These are phyloP conservation scores for Scutellaria galericulata DNA, from an alignment of 257 asterid species.

Conservation along the genomic window DNA sequence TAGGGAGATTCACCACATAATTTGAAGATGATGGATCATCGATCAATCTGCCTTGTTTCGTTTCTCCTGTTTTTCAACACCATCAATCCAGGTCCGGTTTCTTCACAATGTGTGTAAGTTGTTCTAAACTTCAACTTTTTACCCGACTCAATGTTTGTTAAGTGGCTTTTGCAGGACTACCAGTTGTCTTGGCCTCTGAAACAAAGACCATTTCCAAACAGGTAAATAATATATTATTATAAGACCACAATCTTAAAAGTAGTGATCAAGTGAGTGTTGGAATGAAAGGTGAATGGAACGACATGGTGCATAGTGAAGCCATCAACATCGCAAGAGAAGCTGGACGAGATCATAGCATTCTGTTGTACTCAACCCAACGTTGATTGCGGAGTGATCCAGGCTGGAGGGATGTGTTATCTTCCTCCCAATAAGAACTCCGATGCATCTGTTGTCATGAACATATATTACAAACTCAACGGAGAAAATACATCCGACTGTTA, in stretches of 20 bases:
- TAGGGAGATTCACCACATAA: no score
- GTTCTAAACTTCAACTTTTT: no score
- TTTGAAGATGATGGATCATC: no score
- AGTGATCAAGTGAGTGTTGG: not conserved
- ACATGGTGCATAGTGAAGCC: constrained; percentile 53
- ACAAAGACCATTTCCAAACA: not conserved
- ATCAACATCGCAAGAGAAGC: constrained; percentile 35
- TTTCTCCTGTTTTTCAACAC: not conserved
- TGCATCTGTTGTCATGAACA: constrained; percentile 50
- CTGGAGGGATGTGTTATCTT: constrained; percentile 36
- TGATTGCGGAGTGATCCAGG: constrained; percentile 39
- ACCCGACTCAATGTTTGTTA: no score
- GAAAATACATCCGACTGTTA: constrained; percentile 17
- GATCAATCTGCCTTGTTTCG: constrained; percentile 19
- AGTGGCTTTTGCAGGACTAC: not conserved
- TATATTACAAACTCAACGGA: constrained; percentile 36
- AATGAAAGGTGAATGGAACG: not conserved
- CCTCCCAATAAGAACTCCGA: constrained; percentile 43
- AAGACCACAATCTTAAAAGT: no score
- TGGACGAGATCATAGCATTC: constrained; percentile 34
- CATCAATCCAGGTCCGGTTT: no score
- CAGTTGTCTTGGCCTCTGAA: not conserved
- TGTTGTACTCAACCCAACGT: constrained; percentile 38
- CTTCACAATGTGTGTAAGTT: no score
- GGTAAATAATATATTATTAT: no score